Base-by-base conservation (phyloP, 2,329 filamentous ascomycete species). In the Aureobasidium subglaciale region DNA sequence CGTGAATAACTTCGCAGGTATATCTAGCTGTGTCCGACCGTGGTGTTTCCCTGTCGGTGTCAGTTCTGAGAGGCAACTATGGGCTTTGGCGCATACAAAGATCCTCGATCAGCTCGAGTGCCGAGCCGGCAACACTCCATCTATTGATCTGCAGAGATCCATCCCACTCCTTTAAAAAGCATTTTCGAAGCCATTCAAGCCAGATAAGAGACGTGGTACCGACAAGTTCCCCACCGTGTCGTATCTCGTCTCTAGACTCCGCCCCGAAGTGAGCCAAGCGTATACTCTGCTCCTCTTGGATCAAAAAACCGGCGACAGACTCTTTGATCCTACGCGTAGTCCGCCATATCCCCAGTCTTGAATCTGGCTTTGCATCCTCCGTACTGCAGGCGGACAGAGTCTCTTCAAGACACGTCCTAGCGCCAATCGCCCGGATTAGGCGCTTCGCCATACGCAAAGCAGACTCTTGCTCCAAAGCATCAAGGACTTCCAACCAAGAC, bases 111-210 rank as follows among this genome's bases (percentile, higher is more conserved):
- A 95, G 78, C 45, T 85, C 82, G 37, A 96, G 72, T 7, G 90
- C 89, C 52, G 88, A 87, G 13, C 88, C 88, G 59, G 90, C 85
- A 13, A 86, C 78, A 27, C 85, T 83, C 63, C 87, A 85, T 55
- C 81, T 83, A 2, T 82, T 75, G 50, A 95, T 79, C 40, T 85
- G 80, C 1, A 87, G 80, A 55, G 81, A 81, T 0, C 89, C 88
- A 64, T 92, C 81, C 91, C 91, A 96, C 59, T 88, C 83, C 55
- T 84, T 82, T 41, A 95, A 71, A 64, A 96, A 80, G 1, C 93
- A 78, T 0, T 85, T 84, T 58, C 87, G 78, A 18, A 86, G 80
- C 86, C 86, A 90, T 63, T 90, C 86, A 24, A 90, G 70, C 5
- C 70, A 68, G 0, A 66, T 65, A 7, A 68, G 61, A 15, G 67